A percentile compares a stretch with the other conserved stretches of the same genome.
Evolutionary conservation across 2,329 filamentous ascomycete genomes (phyloP).

Genomic region (Atkinsonella texensis): DNA sequence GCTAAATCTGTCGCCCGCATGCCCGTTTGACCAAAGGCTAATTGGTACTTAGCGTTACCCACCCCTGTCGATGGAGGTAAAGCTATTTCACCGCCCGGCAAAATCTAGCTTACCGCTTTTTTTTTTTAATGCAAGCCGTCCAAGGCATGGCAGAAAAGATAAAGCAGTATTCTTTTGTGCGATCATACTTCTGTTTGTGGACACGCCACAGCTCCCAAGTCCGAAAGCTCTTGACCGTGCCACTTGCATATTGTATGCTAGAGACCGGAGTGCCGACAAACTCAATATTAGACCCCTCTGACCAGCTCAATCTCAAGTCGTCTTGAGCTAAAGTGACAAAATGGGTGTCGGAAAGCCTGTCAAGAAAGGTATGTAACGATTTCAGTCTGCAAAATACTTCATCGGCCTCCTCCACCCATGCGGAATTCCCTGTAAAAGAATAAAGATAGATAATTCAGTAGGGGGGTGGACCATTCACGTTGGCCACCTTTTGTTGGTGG

Average conservation of each 20-base stretch:
- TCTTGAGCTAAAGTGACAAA: not conserved
- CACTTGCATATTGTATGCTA: not conserved
- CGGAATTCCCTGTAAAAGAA: no score
- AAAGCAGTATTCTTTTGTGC: not conserved
- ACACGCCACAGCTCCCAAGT: not conserved
- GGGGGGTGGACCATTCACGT: no score
- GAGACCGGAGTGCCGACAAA: not conserved
- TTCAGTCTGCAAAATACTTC: not conserved
- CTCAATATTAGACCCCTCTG: not conserved
- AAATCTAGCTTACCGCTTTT: slow-evolving; percentile 2
- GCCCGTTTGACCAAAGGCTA: no score
- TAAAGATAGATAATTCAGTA: no score
- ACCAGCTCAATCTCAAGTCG: not conserved
- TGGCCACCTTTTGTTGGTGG: not conserved
- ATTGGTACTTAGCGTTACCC: no score
- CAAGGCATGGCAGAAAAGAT: not conserved
- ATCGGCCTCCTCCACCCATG: not conserved
- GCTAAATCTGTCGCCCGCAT: no score
- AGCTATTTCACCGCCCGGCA: slow-evolving; percentile 7
- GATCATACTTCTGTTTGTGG: no score
- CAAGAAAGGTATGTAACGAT: slow-evolving; percentile 1
- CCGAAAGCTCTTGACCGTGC: not conserved
- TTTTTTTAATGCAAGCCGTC: not conserved
- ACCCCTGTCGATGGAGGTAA: not conserved
- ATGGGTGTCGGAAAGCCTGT: not conserved